Base-by-base conservation (phyloP, 495 filamentous ascomycete species). In the Hypoxylon rickii region DNA sequence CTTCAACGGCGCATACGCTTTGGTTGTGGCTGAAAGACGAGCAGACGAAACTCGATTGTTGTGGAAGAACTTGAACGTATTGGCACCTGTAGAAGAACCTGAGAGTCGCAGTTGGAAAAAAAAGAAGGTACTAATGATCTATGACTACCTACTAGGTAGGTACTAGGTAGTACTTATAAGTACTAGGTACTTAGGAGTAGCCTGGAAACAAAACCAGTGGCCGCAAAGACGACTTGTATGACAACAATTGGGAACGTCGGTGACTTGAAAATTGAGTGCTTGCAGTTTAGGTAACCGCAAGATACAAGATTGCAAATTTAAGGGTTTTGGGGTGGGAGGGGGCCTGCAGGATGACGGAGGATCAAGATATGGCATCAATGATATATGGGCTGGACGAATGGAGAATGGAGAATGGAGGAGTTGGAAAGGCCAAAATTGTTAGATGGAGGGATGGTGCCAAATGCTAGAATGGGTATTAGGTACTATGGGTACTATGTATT, bases 311-410 rank as follows among this genome's bases (percentile, higher is more conserved):
- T 4, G 24, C 24, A 29, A 29, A 29, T 29, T 29, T 29, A 29
- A 29, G 10, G 24, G 4, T 50, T 36, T 50, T 36, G 12, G 46
- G 31, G 10, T 22, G 24, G 17, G 44, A 33, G 39, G 51, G 46
- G 39, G 48, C 43, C 48, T 57, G 53, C 48, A 53, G 38, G 40
- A 43, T 52, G 53, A 58, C 43, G 53, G 44, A 49, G 53, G 34
- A 18, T 17, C 19, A 21, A 39, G 3, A 37, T 36, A 48, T 37
- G 44, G 45, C 24, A 44, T 18, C 36, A 26, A 48, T 29, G 24
- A 10, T 49, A 49, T 47, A 59, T 44, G 42, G 16, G 2, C 16
- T 29, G 42, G 34, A 42, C 31, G 51, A 40, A 45, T 56, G 46
- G 43, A 56, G 32, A 7, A 5, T 29, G 4, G 24, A 29, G 4